Conservation (phyloP, 441 rosid genomes). For the Erysimum pusillum region DNA sequence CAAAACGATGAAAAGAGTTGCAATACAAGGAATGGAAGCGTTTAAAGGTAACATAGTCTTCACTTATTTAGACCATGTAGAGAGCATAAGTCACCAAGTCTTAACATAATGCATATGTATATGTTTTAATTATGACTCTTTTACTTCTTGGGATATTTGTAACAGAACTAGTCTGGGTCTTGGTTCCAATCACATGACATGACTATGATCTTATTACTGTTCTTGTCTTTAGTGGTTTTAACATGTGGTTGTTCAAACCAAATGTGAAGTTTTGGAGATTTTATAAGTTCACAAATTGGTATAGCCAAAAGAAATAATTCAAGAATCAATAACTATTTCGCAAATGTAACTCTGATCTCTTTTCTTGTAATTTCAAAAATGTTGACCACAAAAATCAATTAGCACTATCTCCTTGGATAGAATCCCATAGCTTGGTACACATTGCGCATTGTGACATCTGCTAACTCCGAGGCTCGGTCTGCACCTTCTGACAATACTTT, state of each 20-base stretch:
- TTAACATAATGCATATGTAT: background rate
- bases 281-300: background rate
- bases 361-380: background rate
- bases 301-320: background rate
- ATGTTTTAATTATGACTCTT: background rate
- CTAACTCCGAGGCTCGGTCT: slow-evolving; percentile 70
- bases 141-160: background rate
- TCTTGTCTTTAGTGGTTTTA: background rate
- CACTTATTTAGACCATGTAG: background rate
- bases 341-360: slow-evolving; percentile 2
- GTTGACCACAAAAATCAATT: background rate
- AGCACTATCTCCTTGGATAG: slow-evolving; percentile 31
- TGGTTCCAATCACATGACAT: background rate
- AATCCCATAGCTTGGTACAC: slow-evolving; percentile 89
- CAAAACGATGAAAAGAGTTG: background rate
- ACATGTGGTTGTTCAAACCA: background rate
- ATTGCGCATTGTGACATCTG: slow-evolving; percentile 67
- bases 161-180: background rate
- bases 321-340: slow-evolving; percentile 20
- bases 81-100: too few relatives aligned
- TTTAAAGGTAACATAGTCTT: background rate
- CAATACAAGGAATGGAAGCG: background rate
- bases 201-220: background rate
- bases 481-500: slow-evolving; percentile 73
- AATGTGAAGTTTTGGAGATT: background rate